Evolutionary conservation across 208 protist species (phyloP), one percentile per base, ranked within the genome.

Genomic region (Strigomonas culicis): DNA sequence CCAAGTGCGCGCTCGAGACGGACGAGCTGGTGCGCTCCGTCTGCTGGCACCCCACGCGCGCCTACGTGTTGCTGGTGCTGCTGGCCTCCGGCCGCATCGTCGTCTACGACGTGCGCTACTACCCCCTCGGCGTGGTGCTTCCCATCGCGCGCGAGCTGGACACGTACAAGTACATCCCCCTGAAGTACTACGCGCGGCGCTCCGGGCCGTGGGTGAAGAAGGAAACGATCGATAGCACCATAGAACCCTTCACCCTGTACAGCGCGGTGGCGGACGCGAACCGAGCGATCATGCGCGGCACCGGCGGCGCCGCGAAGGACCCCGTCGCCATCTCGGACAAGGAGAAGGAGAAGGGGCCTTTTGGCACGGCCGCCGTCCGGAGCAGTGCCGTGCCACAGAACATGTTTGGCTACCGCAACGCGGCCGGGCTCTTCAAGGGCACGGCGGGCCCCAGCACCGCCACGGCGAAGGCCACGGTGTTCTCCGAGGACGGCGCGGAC

Each of bases 1-100:
- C 62, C 41, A 77, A 89, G 24, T 84, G 77, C 55, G 77, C 84
- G 60, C 80, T 90, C 44, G 68, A 68, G 63, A 89, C 83, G 57
- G 39, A 63, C 22, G 73, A 77, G 34, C 6, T 71, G 4, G 85
- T 95, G 52, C 74, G 79, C 30, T 79, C 75, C 41, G 82, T 82
- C 1, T 72, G 62, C 30, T 95, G 89, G 89, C 83, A 92, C 67
- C 82, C 85, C 2, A 64, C 41, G 1, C 19, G 15, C 10, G 30
- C 49, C 0, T 34, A 59, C 44, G n/a, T 65, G 47, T 74, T 95
- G n/a, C 46, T 90, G 55, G 47, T 92, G 28, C 66, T 95, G 25
- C 72, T 84, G 1, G 72, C 49, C 3, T 73, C 74, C 0, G 85
- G 82, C 4, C 57, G 64, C 27, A 25, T 95, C 28, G 64, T 74